phyloP scores from a whole-genome alignment of 495 filamentous ascomycete species.

The Glutinoglossum americanum region DNA sequence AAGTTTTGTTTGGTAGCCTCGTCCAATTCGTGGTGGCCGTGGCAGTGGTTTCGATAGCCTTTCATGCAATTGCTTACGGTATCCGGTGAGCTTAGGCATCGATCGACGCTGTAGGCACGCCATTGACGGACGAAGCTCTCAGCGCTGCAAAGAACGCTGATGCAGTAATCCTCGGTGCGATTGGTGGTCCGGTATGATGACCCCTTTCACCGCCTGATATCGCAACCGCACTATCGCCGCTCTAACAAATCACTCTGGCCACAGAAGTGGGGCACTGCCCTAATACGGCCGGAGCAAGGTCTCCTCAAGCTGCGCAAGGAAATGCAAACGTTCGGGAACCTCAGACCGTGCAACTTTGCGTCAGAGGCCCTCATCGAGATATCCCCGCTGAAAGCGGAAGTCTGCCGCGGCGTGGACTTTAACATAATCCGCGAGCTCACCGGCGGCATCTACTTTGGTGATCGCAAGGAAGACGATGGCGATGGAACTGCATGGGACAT shows the following conservation, averaged over 20 bases:
- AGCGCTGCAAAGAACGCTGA: conserved; percentile 72
- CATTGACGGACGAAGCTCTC: conserved; percentile 72
- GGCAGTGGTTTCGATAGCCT: too few relatives aligned
- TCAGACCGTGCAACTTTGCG: conserved; percentile 93
- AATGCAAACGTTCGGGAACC: conserved; percentile 87
- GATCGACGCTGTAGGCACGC: conserved; percentile 58
- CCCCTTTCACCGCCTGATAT: not conserved
- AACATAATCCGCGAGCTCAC: conserved; percentile 90
- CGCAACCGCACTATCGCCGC: too few relatives aligned
- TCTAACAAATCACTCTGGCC: not conserved
- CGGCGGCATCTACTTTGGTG: conserved; percentile 92
- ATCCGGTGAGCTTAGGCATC: conserved; percentile 35
- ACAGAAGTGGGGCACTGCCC: conserved; percentile 81
- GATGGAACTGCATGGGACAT: conserved; percentile 66
- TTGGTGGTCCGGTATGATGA: conserved; percentile 61
- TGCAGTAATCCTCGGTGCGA: conserved; percentile 82
- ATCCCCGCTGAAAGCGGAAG: conserved; percentile 71
- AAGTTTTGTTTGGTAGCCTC: conserved; percentile 19
- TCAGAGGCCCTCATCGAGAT: conserved; percentile 66
- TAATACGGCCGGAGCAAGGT: conserved; percentile 84
- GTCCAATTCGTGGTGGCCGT: not conserved
- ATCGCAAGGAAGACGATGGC: conserved; percentile 69
- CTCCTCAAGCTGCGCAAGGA: conserved; percentile 85
- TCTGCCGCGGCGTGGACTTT: conserved; percentile 81
- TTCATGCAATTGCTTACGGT: too few relatives aligned